These are phyloP conservation scores for Escovopsis weberi DNA, from an alignment of 2,329 filamentous ascomycete genomes.

Conservation along the genomic window DNA sequence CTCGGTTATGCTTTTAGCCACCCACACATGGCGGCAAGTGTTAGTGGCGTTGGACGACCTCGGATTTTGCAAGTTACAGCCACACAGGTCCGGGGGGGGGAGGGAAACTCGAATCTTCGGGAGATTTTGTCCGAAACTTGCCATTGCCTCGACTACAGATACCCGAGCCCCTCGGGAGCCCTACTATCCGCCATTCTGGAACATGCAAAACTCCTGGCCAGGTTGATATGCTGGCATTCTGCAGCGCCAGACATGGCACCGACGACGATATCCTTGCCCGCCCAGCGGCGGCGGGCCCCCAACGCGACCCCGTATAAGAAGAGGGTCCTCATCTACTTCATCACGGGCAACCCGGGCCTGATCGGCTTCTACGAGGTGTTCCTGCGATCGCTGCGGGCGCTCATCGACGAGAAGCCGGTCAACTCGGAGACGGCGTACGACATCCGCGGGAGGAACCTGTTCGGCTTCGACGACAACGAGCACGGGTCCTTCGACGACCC, in stretches of 20 bases:
- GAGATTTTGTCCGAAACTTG: too few species aligned
- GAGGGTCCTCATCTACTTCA: slow-evolving; percentile 49
- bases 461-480: slow-evolving; percentile 42
- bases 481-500: slow-evolving; percentile 28
- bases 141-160: slow-evolving; percentile 1
- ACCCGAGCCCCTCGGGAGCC: neutral
- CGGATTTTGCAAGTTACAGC: too few species aligned
- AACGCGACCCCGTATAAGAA: slow-evolving; percentile 5
- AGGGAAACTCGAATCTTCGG: too few species aligned
- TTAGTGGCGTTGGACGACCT: too few species aligned
- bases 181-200: neutral
- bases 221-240: too few species aligned
- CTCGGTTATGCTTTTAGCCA: too few species aligned
- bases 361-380: slow-evolving; percentile 61
- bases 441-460: slow-evolving; percentile 42
- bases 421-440: slow-evolving; percentile 27
- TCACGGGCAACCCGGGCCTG: slow-evolving; percentile 65
- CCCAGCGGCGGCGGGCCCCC: slow-evolving; percentile 8
- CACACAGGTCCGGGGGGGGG: too few species aligned
- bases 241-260: slow-evolving; percentile 8
- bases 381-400: slow-evolving; percentile 38
- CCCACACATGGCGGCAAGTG: too few species aligned
- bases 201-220: too few species aligned
- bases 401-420: slow-evolving; percentile 31
- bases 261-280: slow-evolving; percentile 17